Evolutionary conservation across 2,329 filamentous ascomycete genomes (phyloP).

Genomic region (Knufia fluminis): DNA sequence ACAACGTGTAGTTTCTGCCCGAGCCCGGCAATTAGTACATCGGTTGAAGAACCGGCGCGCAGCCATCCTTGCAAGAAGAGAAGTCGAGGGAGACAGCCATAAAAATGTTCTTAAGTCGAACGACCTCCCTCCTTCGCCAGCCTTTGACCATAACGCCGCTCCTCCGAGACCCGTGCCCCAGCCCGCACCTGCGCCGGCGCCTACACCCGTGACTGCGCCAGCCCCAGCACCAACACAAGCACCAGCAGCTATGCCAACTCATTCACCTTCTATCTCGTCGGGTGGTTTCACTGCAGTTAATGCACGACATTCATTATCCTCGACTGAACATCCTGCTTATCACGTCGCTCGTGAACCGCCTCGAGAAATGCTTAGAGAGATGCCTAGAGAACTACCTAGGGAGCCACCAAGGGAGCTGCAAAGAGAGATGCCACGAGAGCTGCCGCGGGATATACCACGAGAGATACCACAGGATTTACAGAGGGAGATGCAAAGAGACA

Average conservation of each 20-base stretch:
- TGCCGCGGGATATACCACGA: too few species aligned
- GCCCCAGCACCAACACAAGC: neutral
- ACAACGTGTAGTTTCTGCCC: conserved; percentile 47
- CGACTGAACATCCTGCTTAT: conserved; percentile 10
- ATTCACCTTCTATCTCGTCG: conserved; percentile 28
- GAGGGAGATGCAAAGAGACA: too few species aligned
- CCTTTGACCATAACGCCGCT: conserved; percentile 21
- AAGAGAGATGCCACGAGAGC: too few species aligned
- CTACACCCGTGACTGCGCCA: conserved; percentile 9
- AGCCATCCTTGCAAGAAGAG: conserved; percentile 59
- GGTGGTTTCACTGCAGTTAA: conserved; percentile 53
- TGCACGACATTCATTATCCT: conserved; percentile 33
- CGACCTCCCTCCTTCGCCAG: conserved; percentile 18
- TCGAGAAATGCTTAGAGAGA: neutral
- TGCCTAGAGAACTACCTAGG: neutral
- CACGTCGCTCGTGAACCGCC: neutral
- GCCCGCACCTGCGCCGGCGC: conserved; percentile 12
- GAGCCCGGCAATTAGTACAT: conserved; percentile 71
- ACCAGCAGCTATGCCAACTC: neutral
- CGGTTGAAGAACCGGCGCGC: conserved; percentile 64
- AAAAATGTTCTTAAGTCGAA: conserved; percentile 13
- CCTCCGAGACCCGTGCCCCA: conserved; percentile 9
- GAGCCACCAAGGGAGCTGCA: neutral
- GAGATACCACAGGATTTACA: too few species aligned
- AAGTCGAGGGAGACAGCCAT: conserved; percentile 35